Conservation (phyloP, 2,329 filamentous ascomycete species). For the Xylaria sp. region DNA sequence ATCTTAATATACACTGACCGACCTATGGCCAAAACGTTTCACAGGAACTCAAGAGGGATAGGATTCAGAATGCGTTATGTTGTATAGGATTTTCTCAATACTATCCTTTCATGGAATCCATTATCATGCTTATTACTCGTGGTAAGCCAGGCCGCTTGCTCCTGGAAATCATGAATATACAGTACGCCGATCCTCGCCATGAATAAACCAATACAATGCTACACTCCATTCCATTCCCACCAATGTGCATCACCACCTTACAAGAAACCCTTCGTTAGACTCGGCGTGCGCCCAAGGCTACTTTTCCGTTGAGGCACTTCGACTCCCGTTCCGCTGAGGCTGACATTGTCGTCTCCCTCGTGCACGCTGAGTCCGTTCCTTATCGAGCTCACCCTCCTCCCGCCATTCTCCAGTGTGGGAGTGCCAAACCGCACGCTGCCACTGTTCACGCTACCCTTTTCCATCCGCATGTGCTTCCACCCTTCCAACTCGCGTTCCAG, state of each 20-base stretch:
- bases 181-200: conserved; percentile 25
- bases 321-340: conserved; percentile 51
- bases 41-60: background rate
- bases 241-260: conserved; percentile 49
- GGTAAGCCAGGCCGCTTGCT: background rate
- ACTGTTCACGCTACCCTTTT: conserved; percentile 59
- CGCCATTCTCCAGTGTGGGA: conserved; percentile 40
- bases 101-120: conserved; percentile 14
- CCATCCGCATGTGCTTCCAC: conserved; percentile 79
- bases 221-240: background rate
- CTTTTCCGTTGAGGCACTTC: conserved; percentile 73
- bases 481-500: conserved; percentile 90
- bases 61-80: background rate
- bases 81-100: conserved; percentile 1
- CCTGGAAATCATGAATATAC: conserved; percentile 15
- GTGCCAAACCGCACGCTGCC: conserved; percentile 45
- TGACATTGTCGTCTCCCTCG: conserved; percentile 53
- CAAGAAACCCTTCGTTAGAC: conserved; percentile 82
- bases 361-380: conserved; percentile 66
- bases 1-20: background rate
- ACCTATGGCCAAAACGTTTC: background rate
- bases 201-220: conserved; percentile 26
- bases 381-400: conserved; percentile 55
- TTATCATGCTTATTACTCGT: conserved; percentile 28
- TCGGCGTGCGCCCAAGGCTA: conserved; percentile 70